Percentiles rank a stretch among this genome's conserved stretches.
Evolutionary conservation across 345 rosid species (phyloP).

Genomic region (Theobroma cacao): DNA sequence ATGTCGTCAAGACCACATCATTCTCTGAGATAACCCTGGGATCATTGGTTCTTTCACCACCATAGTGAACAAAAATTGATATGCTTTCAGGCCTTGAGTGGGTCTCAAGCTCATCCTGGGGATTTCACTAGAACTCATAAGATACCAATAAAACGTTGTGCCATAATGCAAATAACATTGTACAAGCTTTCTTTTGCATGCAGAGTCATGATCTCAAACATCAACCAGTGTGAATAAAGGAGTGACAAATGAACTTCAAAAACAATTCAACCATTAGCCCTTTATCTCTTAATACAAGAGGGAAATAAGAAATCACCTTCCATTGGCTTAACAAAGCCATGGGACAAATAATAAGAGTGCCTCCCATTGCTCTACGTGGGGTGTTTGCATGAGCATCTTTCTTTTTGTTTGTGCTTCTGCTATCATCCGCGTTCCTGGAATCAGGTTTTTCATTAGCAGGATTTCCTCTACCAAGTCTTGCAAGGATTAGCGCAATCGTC

Average conservation of each 20-base stretch:
- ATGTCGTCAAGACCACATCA: constrained; percentile 71
- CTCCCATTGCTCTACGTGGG: constrained; percentile 41
- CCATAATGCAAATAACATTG: background rate
- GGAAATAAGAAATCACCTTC: constrained; percentile 44
- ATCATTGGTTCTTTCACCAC: constrained; percentile 54
- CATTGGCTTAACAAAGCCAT: constrained; percentile 75
- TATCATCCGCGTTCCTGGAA: constrained; percentile 7
- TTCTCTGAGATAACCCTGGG: constrained; percentile 42
- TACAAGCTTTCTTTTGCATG: background rate
- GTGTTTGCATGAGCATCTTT: constrained; percentile 16
- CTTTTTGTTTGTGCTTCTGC: constrained; percentile 15
- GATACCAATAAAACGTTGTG: background rate
- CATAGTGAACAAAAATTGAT: constrained; percentile 59
- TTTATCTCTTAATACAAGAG: background rate
- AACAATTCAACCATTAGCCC: background rate
- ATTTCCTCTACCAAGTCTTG: constrained; percentile 47
- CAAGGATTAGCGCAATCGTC: constrained; percentile 69
- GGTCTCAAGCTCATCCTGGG: constrained; percentile 68
- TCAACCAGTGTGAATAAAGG: background rate
- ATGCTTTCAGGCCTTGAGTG: constrained; percentile 49
- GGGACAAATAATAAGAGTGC: constrained; percentile 71
- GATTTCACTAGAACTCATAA: constrained; percentile 1
- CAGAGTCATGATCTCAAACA: background rate
- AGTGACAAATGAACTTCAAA: background rate
- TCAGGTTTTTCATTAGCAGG: constrained; percentile 18